These are phyloP conservation scores for Vigna reflexopilosa DNA, from an alignment of 306 rosid species.

Conservation along the genomic window DNA sequence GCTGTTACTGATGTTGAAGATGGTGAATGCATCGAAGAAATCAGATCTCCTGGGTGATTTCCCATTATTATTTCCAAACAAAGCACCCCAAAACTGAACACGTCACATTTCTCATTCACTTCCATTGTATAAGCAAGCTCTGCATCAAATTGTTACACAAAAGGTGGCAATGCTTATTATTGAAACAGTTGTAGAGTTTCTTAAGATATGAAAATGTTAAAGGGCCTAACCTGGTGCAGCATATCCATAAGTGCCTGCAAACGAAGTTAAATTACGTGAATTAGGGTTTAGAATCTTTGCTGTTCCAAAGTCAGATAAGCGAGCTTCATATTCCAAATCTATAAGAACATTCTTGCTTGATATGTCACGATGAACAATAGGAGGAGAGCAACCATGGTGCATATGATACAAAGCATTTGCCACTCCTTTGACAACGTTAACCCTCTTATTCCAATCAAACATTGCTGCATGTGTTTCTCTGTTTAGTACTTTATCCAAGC, in stretches of 20 bases:
- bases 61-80: slow-evolving; percentile 44
- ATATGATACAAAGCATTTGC: slow-evolving; percentile 45
- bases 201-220: not conserved
- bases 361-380: slow-evolving; percentile 49
- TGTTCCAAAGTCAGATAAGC: slow-evolving; percentile 43
- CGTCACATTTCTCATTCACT: slow-evolving; percentile 47
- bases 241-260: slow-evolving; percentile 49
- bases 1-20: not conserved
- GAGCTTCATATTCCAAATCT: slow-evolving; percentile 41
- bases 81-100: slow-evolving; percentile 42
- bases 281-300: slow-evolving; percentile 38
- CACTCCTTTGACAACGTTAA: slow-evolving; percentile 44
- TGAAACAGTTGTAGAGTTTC: slow-evolving; percentile 1
- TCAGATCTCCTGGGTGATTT: slow-evolving; percentile 43
- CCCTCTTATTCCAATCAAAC: slow-evolving; percentile 47
- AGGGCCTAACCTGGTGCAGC: slow-evolving; percentile 46
- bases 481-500: slow-evolving; percentile 40
- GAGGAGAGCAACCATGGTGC: slow-evolving; percentile 44
- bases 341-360: slow-evolving; percentile 49
- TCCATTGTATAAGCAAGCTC: slow-evolving; percentile 41
- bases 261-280: slow-evolving; percentile 35
- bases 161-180: not conserved
- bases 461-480: slow-evolving; percentile 13
- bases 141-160: not conserved
- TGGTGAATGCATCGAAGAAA: slow-evolving; percentile 17